A percentile compares a stretch with the other conserved stretches of the same genome.
phyloP scores from a whole-genome alignment of 805 yeast genomes.

The Kurtzmaniella fragi region DNA sequence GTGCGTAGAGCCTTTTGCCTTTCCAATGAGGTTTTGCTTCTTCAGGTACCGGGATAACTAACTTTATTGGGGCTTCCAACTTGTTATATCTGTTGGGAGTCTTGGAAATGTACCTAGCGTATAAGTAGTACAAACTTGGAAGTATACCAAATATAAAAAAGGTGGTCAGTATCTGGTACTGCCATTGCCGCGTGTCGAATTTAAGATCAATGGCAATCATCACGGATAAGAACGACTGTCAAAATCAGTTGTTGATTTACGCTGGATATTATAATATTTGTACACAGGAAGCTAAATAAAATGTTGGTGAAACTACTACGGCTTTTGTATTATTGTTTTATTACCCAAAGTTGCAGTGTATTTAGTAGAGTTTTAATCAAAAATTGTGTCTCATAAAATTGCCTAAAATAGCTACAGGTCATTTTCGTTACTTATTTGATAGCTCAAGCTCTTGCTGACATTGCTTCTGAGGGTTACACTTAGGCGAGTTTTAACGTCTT shows the following conservation, averaged over 20 bases:
- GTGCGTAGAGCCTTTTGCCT: slow-evolving; percentile 69
- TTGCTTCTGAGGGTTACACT: no score
- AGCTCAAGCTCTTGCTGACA: no score
- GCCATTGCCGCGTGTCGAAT: slow-evolving; percentile 38
- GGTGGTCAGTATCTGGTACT: slow-evolving; percentile 40
- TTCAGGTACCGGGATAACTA: slow-evolving; percentile 58
- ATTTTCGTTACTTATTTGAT: no score
- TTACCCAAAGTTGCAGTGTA: no score
- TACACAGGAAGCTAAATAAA: not conserved
- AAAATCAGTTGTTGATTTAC: not conserved
- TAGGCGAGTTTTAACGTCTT: no score
- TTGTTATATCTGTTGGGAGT: slow-evolving; percentile 37
- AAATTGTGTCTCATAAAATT: no score
- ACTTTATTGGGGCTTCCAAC: slow-evolving; percentile 41
- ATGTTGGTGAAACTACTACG: no score
- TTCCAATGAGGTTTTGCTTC: slow-evolving; percentile 90
- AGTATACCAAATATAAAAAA: slow-evolving; percentile 35
- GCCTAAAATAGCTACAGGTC: no score
- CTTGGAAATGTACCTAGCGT: slow-evolving; percentile 31
- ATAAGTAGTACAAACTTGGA: slow-evolving; percentile 30
- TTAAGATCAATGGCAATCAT: slow-evolving; percentile 41
- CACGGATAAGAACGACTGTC: not conserved
- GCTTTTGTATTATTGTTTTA: no score
- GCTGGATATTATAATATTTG: no score
- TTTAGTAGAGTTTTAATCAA: no score